Evolutionary conservation across 441 rosid species (phyloP), one percentile per base, ranked within the genome.

Genomic region (Populus hybrid): DNA sequence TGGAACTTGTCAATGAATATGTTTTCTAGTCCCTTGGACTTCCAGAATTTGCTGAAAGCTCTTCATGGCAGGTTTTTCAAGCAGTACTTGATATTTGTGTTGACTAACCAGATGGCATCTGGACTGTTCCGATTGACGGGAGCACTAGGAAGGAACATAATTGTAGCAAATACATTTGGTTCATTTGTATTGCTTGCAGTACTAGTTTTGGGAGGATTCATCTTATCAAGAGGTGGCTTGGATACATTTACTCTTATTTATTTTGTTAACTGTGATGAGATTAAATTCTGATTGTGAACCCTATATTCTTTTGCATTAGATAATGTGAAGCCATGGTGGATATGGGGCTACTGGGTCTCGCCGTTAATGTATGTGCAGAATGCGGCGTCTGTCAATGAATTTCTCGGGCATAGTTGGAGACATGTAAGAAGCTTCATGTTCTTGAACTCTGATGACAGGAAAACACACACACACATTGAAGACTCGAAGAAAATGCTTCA

Each of bases 291-390:
- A 77, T 24, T 40, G 28, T 38, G 73, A 77, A 8, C 5, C 14
- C 6, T 26, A 16, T 59, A 36, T 59, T 70, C n/a, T 74, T 74
- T 80, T 73, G 70, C 59, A 54, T 65, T 84, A 91, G 95, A 81
- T 26, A 67, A 91, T 65, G 83, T 91, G 14, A 88, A 87, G 82
- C 84, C 67, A 73, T 91, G 93, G 93, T 91, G 92, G 95, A 35
- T 85, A 76, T 91, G 95, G 93, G 93, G 92, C 65, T 91, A 91
- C 63, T 91, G 95, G 93, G 7, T 77, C 64, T 91, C 93, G 1
- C 95, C 93, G 2, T 36, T 91, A 86, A 91, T 87, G 90, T 91
- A 88, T 57, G 89, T 73, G 35, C 95, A 91, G 74, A 90, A 91
- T 69, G 92, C 89, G n/a, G 73, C 87, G 34, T 79, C 89, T 0